phyloP scores from a whole-genome alignment of 1,284 basidiomycete genomes.

The Cutaneotrichosporon sp. region DNA sequence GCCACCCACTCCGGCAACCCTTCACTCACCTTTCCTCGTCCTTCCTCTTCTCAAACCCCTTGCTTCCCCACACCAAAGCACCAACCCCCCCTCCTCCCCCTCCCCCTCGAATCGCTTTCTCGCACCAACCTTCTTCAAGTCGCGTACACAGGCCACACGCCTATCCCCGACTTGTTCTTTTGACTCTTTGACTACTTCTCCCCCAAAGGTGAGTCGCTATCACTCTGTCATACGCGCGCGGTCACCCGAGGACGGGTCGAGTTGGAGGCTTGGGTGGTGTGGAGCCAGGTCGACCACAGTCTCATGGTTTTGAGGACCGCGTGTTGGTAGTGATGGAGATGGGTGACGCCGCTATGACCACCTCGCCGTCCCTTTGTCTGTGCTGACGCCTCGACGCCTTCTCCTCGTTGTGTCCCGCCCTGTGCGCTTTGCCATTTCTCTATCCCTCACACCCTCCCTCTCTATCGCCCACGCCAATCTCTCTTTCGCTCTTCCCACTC shows the following conservation, averaged over 20 bases:
- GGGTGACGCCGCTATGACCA: neutral
- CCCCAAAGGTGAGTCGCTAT: neutral
- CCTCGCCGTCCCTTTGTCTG: neutral
- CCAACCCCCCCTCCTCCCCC: no score
- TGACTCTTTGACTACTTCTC: neutral
- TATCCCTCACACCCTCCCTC: no score
- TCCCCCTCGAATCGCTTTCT: neutral
- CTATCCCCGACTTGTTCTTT: neutral
- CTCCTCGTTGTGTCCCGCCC: neutral
- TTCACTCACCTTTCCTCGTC: neutral
- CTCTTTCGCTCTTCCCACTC: neutral
- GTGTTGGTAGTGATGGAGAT: neutral
- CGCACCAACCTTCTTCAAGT: neutral
- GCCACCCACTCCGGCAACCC: neutral
- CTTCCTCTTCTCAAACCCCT: neutral
- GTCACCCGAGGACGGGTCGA: no score
- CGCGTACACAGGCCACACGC: no score
- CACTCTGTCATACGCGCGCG: no score
- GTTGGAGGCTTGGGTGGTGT: no score
- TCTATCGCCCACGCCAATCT: no score
- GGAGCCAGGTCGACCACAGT: no score
- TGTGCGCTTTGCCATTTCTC: neutral
- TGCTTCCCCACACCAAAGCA: neutral
- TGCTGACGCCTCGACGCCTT: neutral
- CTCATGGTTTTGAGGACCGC: no score